phyloP scores from a whole-genome alignment of 2,329 filamentous ascomycete genomes.

The Xylariaceae sp. region DNA sequence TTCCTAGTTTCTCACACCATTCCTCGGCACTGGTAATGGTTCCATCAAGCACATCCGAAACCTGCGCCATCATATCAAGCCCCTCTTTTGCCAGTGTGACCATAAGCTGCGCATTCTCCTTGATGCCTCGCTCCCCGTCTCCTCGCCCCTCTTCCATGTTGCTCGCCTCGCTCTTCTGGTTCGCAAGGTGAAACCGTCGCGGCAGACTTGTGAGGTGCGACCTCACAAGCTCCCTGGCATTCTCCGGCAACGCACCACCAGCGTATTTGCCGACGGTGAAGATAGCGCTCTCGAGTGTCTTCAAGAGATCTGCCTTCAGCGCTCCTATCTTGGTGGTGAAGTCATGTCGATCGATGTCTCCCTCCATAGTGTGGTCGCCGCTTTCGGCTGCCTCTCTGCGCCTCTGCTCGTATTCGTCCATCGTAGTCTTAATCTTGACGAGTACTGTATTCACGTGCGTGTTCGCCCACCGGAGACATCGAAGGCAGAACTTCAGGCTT shows the following conservation, averaged over 20 bases:
- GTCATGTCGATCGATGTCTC: constrained; percentile 43
- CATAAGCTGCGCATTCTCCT: constrained; percentile 69
- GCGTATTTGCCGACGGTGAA: constrained; percentile 85
- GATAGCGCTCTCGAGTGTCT: constrained; percentile 77
- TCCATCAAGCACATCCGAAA: constrained; percentile 81
- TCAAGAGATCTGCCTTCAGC: constrained; percentile 69
- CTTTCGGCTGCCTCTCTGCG: constrained; percentile 18
- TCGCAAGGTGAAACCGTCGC: constrained; percentile 75
- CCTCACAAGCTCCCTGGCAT: constrained; percentile 79
- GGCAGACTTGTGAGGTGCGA: constrained; percentile 82
- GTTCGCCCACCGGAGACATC: constrained; percentile 78
- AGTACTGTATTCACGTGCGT: constrained; percentile 76
- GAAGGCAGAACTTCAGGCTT: constrained; percentile 80
- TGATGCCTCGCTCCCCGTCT: constrained; percentile 41
- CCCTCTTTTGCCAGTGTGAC: constrained; percentile 86
- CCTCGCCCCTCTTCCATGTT: constrained; percentile 37
- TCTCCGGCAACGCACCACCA: constrained; percentile 86
- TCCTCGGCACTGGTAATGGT: constrained; percentile 88
- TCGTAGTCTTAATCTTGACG: constrained; percentile 66
- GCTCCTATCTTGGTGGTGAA: constrained; percentile 63
- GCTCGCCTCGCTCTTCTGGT: constrained; percentile 40
- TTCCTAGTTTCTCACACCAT: constrained; percentile 80
- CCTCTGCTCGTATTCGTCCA: constrained; percentile 77
- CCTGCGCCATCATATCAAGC: constrained; percentile 90
- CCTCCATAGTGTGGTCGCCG: constrained; percentile 26